phyloP scores from a whole-genome alignment of 164 flowering plant genomes.

The grape (Vitis vinifera) region ASM3070453v1 NC_081819.1:23204001-23204500 shows the following conservation, averaged over 20 bases:
- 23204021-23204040: neutral
- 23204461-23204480: neutral
- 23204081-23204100: neutral
- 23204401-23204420: constrained; percentile 37
- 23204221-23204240: too few species aligned
- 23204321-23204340: too few species aligned
- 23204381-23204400: constrained; percentile 30
- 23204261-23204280: too few species aligned
- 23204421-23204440: constrained; percentile 33
- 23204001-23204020: neutral
- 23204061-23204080: neutral
- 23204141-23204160: neutral
- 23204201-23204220: too few species aligned
- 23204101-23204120: too few species aligned
- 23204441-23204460: constrained; percentile 1
- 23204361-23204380: constrained; percentile 35
- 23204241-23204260: too few species aligned
- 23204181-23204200: neutral
- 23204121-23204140: neutral
- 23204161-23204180: neutral
- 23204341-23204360: constrained; percentile 1
- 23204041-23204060: neutral
- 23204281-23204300: too few species aligned
- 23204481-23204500: neutral
- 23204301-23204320: too few species aligned